Conservation (phyloP, 768 basidiomycete genomes). For the Lentinula edodes region DNA sequence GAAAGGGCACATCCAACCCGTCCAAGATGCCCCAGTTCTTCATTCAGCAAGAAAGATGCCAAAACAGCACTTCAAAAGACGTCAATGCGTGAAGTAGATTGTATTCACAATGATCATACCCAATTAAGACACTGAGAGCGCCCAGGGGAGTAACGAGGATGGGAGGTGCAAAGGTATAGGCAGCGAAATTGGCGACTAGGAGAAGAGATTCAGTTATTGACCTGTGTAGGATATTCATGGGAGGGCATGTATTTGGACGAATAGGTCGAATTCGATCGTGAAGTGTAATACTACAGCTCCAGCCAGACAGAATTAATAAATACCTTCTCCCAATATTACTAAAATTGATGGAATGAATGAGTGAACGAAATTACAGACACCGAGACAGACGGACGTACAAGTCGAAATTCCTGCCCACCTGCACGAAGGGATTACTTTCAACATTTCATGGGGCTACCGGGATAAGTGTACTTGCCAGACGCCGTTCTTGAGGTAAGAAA, state of each 20-base stretch:
- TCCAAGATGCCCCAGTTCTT: constrained; percentile 92
- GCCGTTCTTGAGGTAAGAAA: constrained; percentile 83
- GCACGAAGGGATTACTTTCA: background rate
- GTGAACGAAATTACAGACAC: constrained; percentile 7
- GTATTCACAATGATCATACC: constrained; percentile 46
- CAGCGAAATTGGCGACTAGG: constrained; percentile 85
- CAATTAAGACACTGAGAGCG: constrained; percentile 92
- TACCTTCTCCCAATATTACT: constrained; percentile 95
- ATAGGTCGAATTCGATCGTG: no score
- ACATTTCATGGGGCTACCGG: background rate
- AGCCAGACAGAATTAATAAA: background rate
- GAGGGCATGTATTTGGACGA: background rate
- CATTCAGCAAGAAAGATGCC: constrained; percentile 87
- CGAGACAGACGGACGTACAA: constrained; percentile 47
- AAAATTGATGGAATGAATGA: constrained; percentile 8
- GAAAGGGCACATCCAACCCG: constrained; percentile 81
- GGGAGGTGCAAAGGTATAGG: constrained; percentile 96
- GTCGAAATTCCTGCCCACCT: constrained; percentile 88
- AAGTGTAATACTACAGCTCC: no score
- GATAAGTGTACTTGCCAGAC: constrained; percentile 50
- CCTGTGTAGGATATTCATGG: background rate
- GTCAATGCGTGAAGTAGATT: background rate
- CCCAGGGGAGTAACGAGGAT: constrained; percentile 99
- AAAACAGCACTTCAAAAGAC: constrained; percentile 70
- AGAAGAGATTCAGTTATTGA: background rate